A percentile compares a stretch with the other conserved stretches of the same genome.
Evolutionary conservation across 345 rosid genomes (phyloP).

Genomic region (Gossypium sturtianum): DNA sequence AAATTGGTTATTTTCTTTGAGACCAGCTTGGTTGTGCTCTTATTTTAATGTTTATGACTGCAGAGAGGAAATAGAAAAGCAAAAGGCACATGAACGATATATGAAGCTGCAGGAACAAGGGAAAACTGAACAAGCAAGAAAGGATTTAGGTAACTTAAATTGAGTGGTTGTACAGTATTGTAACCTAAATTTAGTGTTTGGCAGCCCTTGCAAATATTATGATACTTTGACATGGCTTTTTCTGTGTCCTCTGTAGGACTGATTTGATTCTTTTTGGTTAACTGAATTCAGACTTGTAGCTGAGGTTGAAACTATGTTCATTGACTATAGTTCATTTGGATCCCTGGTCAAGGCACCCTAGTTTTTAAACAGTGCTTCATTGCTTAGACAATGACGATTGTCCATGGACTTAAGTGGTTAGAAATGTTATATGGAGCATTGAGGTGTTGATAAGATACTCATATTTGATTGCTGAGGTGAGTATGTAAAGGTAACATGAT

Average conservation of each 20-base stretch:
- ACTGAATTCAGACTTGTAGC: not conserved
- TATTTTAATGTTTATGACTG: slow-evolving; percentile 7
- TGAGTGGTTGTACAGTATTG: not conserved
- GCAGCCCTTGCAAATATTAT: not conserved
- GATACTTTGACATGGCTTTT: not conserved
- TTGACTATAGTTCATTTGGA: not conserved
- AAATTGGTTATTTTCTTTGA: not conserved
- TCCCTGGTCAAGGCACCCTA: no score
- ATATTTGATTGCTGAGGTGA: not conserved
- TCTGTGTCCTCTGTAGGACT: not conserved
- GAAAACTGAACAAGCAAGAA: slow-evolving; percentile 90
- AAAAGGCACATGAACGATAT: slow-evolving; percentile 90
- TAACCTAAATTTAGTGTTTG: not conserved
- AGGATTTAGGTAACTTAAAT: slow-evolving; percentile 67
- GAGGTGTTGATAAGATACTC: not conserved
- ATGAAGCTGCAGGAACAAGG: slow-evolving; percentile 99
- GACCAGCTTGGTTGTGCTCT: not conserved
- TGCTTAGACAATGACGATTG: not conserved
- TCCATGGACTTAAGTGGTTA: not conserved
- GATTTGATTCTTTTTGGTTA: slow-evolving; percentile 6
- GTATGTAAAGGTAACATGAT: not conserved
- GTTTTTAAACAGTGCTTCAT: no score
- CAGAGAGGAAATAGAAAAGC: slow-evolving; percentile 96
- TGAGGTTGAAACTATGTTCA: not conserved
- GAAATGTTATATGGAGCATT: not conserved